These are phyloP conservation scores for Euphorbia lathyris DNA, from an alignment of 345 rosid species.

Conservation along the genomic window DNA sequence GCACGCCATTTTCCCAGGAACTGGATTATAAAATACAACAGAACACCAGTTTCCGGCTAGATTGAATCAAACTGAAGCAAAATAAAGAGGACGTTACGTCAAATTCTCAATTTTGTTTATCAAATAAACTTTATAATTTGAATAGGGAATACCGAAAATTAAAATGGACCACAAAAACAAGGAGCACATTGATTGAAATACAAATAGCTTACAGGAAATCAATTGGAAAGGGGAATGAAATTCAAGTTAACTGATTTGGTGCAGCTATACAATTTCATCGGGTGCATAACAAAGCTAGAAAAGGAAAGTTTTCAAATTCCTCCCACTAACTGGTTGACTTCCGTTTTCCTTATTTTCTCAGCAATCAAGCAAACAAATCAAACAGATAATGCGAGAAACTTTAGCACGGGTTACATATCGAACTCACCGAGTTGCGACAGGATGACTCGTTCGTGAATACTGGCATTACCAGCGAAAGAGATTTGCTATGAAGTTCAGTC, in stretches of 20 bases:
- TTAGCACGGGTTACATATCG: neutral
- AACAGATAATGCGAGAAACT: neutral
- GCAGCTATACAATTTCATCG: neutral
- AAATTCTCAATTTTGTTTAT: neutral
- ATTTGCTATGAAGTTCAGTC: neutral
- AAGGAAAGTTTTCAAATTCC: neutral
- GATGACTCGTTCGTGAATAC: neutral
- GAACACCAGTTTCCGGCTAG: neutral
- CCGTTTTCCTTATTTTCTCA: neutral
- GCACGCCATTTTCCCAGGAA: slow-evolving; percentile 36
- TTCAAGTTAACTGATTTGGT: neutral
- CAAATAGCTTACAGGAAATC: neutral
- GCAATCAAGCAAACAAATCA: neutral
- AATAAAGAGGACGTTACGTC: neutral
- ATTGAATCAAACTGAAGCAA: neutral
- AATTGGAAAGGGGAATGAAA: neutral
- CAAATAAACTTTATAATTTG: neutral
- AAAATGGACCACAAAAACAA: neutral
- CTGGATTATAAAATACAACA: neutral
- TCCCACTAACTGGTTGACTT: neutral
- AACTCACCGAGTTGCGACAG: neutral
- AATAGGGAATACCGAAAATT: neutral
- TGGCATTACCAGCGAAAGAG: neutral
- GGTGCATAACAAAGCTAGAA: neutral
- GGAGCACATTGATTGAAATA: neutral